Percentiles rank a stretch among this genome's conserved stretches.
Conservation (phyloP, 176 grass and related monocot genomes). For the Avena insularis region DNA sequence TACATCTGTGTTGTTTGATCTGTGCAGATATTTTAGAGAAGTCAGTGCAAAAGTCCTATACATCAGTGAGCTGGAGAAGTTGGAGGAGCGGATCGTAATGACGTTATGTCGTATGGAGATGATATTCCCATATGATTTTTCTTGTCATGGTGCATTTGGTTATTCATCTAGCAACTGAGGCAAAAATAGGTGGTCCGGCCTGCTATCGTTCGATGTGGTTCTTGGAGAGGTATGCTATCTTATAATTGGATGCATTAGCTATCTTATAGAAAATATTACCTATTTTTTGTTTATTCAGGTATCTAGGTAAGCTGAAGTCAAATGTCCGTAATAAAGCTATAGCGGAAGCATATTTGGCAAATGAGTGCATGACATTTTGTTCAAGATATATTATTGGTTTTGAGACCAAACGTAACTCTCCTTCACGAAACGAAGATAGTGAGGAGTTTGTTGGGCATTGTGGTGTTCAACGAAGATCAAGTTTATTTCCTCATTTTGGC, state of each 20-base stretch:
- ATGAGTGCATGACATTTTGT: not conserved
- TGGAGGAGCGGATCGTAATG: not conserved
- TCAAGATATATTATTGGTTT: not conserved
- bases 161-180: not conserved
- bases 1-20: not conserved
- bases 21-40: not conserved
- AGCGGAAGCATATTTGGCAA: not conserved
- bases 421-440: too few relatives aligned
- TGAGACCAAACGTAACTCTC: not conserved
- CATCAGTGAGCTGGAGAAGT: not conserved
- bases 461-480: too few relatives aligned
- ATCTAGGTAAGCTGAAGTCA: not conserved
- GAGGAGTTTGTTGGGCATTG: too few relatives aligned
- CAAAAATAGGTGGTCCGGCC: not conserved
- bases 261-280: too few relatives aligned
- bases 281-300: not conserved
- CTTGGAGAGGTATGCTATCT: not conserved
- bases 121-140: not conserved
- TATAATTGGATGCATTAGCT: not conserved
- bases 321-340: not conserved
- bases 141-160: not conserved
- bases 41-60: not conserved
- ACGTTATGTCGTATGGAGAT: not conserved
- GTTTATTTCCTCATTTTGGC: too few relatives aligned
- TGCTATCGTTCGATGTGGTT: not conserved